Percentiles rank a stretch among this genome's conserved stretches.
phyloP scores from a whole-genome alignment of 192 early-diverging fungal species.

The Linnemannia zychae region DNA sequence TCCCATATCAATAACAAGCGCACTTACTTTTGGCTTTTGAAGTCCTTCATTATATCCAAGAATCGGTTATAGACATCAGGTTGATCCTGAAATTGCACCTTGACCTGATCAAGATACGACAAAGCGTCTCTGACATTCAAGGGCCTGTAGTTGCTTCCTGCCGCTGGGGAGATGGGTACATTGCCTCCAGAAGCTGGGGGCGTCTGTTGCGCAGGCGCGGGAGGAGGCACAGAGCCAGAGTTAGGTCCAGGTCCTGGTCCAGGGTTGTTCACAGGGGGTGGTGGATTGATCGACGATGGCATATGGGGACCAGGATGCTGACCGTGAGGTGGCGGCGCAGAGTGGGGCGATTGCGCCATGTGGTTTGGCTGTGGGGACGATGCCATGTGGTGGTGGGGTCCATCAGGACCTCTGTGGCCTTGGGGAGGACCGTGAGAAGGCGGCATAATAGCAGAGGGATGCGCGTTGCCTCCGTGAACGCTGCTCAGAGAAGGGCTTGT shows the following conservation, averaged over 20 bases:
- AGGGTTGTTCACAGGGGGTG: conserved; percentile 28
- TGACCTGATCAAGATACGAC: conserved; percentile 96
- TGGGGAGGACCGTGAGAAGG: conserved; percentile 52
- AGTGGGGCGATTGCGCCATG: conserved; percentile 49
- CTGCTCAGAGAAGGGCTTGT: conserved; percentile 40
- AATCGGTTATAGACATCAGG: conserved; percentile 98
- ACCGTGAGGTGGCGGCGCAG: conserved; percentile 43
- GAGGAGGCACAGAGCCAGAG: conserved; percentile 25
- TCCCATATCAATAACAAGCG: background rate
- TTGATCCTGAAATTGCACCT: conserved; percentile 90
- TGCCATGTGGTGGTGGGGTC: conserved; percentile 42
- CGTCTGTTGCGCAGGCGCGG: conserved; percentile 38
- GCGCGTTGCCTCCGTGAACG: conserved; percentile 30
- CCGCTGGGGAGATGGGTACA: conserved; percentile 31
- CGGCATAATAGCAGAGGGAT: conserved; percentile 53
- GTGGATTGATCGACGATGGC: conserved; percentile 50
- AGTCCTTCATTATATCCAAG: conserved; percentile 99
- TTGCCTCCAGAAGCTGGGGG: conserved; percentile 38
- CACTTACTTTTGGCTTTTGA: conserved; percentile 93
- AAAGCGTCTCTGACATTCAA: conserved; percentile 96
- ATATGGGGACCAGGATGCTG: conserved; percentile 43
- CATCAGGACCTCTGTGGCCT: conserved; percentile 42
- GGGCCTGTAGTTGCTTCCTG: conserved; percentile 60
- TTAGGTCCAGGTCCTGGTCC: conserved; percentile 9
- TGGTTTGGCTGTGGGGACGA: conserved; percentile 50